phyloP scores from a whole-genome alignment of 805 yeast genomes.

The Pichia rugopelliculosa region DNA sequence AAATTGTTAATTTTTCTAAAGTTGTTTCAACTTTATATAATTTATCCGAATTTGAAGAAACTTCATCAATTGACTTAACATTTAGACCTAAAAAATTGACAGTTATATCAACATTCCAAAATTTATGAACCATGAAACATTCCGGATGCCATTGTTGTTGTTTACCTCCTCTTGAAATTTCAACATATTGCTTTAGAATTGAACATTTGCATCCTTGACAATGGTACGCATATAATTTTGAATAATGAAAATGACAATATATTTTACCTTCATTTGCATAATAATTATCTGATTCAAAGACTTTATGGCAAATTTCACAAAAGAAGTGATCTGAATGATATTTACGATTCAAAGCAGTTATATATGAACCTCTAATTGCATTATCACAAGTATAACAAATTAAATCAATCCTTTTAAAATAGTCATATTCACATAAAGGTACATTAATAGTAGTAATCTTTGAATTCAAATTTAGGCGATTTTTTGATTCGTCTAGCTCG shows the following conservation, averaged over 20 bases:
- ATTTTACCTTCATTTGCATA: conserved; percentile 78
- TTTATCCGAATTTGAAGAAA: conserved; percentile 40
- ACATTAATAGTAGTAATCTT: conserved; percentile 30
- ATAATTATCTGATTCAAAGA: conserved; percentile 89
- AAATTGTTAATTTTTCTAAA: conserved; percentile 49
- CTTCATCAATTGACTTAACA: conserved; percentile 19
- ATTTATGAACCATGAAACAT: conserved; percentile 95
- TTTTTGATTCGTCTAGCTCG: neutral
- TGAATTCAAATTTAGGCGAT: neutral
- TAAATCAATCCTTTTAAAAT: conserved; percentile 75
- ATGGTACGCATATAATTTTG: conserved; percentile 74
- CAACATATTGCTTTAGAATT: conserved; percentile 90
- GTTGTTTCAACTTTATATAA: conserved; percentile 53
- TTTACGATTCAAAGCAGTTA: conserved; percentile 85
- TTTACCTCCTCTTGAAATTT: conserved; percentile 81
- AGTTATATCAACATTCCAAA: conserved; percentile 84
- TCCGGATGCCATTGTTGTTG: conserved; percentile 99
- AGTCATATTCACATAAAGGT: conserved; percentile 85
- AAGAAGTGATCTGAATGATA: conserved; percentile 94
- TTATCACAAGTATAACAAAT: conserved; percentile 81
- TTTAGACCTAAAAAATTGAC: conserved; percentile 48
- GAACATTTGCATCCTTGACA: conserved; percentile 94
- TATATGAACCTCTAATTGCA: conserved; percentile 87
- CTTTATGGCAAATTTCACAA: conserved; percentile 77
- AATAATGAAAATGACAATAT: conserved; percentile 88